Base-by-base conservation (phyloP, 1,139 yeast species). In the Pichia sp. region DNA sequence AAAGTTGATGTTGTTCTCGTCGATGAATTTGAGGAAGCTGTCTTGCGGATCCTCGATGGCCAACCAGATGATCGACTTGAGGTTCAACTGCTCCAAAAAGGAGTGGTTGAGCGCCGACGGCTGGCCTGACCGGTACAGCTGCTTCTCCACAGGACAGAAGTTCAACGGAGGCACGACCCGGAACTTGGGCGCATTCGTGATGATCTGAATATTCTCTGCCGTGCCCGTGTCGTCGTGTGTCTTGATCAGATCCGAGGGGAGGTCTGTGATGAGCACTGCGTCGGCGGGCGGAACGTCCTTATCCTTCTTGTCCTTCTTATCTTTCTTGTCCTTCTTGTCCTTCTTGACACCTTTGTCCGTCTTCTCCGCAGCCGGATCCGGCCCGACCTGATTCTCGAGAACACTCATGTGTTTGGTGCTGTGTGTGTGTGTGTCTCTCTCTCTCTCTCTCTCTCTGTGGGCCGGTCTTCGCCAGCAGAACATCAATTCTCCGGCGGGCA, bases 1-100 rank as follows among this genome's bases (percentile, higher is more conserved):
- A 51, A 79, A 71, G 60, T 79, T 78, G 55, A 93, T 88, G 55
- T 80, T 78, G 61, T 85, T 77, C 43, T 77, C 79, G 54, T 85
- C 87, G 50, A 95, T 88, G 66, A 87, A 93, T 62, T 85, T 91
- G 53, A 89, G 71, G 60, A 93, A 80, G 52, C 85, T 87, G 63
- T 91, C 98, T 57, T 82, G 86, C 1, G 99, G 98, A 65, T 93
- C 99, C 66, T 93, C 99, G 42, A 87, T 85, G 0, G 97, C 96
- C 44, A 93, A 74, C 99, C 99, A 93, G 10, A 93, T 78, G 37
- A 93, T 86, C 3, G 95, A 87, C 55, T 82, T 83, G 50, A 93
- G 74, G 56, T 85, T 76, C 53, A 93, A 73, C 60, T 87, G 86
- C 57, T 82, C 76, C 39, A 93, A 70, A 64, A 93, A 93, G 47